A percentile compares a stretch with the other conserved stretches of the same genome.
These are phyloP conservation scores for Bocquillonia castaneifolia DNA, from an alignment of 441 rosid species.

Conservation along the genomic window DNA sequence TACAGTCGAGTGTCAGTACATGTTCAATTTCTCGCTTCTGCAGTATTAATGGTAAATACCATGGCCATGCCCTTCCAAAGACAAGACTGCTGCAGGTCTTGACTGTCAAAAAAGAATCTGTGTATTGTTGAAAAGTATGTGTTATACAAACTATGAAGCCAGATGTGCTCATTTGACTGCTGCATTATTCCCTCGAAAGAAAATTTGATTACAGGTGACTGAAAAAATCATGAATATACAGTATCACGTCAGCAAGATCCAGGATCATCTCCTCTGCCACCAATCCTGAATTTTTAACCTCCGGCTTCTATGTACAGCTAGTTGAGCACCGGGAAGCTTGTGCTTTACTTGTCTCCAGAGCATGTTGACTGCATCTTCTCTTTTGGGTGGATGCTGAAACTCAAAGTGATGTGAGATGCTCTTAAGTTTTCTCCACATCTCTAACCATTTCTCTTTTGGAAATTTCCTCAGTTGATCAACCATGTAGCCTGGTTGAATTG, in stretches of 20 bases:
- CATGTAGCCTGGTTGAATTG: conserved; percentile 64
- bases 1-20: not conserved
- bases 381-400: conserved; percentile 74
- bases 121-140: not conserved
- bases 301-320: conserved; percentile 65
- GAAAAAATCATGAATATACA: conserved; percentile 29
- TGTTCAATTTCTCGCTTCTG: not conserved
- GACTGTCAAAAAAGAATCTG: conserved; percentile 14
- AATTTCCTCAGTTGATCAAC: conserved; percentile 59
- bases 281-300: conserved; percentile 87
- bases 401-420: conserved; percentile 72
- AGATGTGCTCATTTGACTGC: conserved; percentile 1
- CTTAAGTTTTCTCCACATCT: conserved; percentile 78
- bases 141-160: conserved; percentile 12
- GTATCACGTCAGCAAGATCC: conserved; percentile 16
- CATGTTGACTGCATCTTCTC: conserved; percentile 77
- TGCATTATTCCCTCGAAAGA: conserved; percentile 15
- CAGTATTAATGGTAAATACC: not conserved
- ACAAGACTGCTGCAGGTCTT: not conserved
- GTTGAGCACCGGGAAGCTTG: conserved; percentile 61
- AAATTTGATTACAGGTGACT: conserved; percentile 7
- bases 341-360: conserved; percentile 86
- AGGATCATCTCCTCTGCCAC: conserved; percentile 52
- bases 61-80: not conserved
- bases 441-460: conserved; percentile 65